Conservation (phyloP, 768 basidiomycete genomes). For the Suillus discolor region DNA sequence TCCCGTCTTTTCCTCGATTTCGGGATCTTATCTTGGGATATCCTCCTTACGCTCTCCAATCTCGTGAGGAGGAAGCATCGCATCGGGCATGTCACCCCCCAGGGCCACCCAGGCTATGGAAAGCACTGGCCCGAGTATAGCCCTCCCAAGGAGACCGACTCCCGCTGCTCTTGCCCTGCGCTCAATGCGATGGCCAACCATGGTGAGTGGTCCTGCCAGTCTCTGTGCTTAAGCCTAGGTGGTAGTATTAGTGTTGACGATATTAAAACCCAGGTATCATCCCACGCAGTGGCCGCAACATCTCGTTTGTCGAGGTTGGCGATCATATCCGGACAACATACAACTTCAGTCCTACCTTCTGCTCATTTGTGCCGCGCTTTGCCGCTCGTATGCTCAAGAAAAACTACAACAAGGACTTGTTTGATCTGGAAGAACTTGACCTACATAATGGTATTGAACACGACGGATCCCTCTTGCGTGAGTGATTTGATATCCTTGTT, state of each 20-base stretch:
- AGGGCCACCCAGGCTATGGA: conserved; percentile 55
- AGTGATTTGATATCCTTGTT: conserved; percentile 9
- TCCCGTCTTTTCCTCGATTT: conserved; percentile 10
- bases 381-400: conserved; percentile 60
- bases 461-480: conserved; percentile 36
- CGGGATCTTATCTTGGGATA: conserved; percentile 52
- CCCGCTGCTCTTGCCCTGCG: conserved; percentile 73
- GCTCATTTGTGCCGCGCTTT: conserved; percentile 64
- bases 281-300: conserved; percentile 66
- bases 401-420: conserved; percentile 55
- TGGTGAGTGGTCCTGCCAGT: conserved; percentile 41
- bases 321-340: conserved; percentile 53
- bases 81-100: conserved; percentile 56
- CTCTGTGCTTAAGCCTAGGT: background rate
- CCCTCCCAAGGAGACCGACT: conserved; percentile 61
- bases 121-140: conserved; percentile 74
- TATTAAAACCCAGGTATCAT: conserved; percentile 36
- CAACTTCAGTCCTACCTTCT: conserved; percentile 73
- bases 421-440: conserved; percentile 68
- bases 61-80: conserved; percentile 45
- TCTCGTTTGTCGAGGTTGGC: conserved; percentile 56
- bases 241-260: background rate
- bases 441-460: conserved; percentile 63
- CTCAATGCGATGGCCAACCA: conserved; percentile 86
- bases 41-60: conserved; percentile 52